Evolutionary conservation across 352 stramenopile genomes (phyloP), one percentile per base, ranked within the genome.

Genomic region (Aphanomyces euteiches): DNA sequence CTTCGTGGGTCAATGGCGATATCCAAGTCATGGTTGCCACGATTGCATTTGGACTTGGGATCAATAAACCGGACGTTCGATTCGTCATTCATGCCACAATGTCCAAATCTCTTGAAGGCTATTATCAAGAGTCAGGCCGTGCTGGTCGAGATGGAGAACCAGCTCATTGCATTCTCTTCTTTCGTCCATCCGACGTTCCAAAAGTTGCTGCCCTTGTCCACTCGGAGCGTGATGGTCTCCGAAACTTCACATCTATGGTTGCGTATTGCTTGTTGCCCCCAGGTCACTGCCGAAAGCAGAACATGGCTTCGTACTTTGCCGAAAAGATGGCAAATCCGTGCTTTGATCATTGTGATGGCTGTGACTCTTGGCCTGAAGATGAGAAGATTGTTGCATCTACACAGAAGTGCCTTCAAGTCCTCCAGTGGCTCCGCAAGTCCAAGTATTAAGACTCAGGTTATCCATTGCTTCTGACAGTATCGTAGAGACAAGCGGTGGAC

Each of bases 91-190:
- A 98, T 73, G 95, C 92, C 58, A 90, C 83, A 5, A 72, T 93
- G 4, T 89, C 83, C 3, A 92, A 92, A 77, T 97, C 87, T 7
- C 77, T 99, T 45, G 97, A 99, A 80, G 95, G 90, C 0, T 99
- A 99, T 73, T 99, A 98, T 73, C 96, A 99, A 79, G 96, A 99
- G 79, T 96, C 88, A 13, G 97, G 97, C 6, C 81, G 97, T 56
- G 97, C 93, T 47, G 97, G 97, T 47, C 84, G 97, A 39, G 97
- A 99, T 78, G 96, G 97, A 7, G 74, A 93, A 1, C 73, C 88
- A 12, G 80, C 87, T 6, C 79, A 89, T n/a, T 97, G 93, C 72
- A 77, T 96, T 7, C 68, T 98, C 36, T 87, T 96, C 75, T 98
- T 96, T 66, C 78, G 78, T 10, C 66, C 78, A 0, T 81, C 78